Base-by-base conservation (phyloP, 163 green algal genomes). In the Botryococcus braunii region DNA sequence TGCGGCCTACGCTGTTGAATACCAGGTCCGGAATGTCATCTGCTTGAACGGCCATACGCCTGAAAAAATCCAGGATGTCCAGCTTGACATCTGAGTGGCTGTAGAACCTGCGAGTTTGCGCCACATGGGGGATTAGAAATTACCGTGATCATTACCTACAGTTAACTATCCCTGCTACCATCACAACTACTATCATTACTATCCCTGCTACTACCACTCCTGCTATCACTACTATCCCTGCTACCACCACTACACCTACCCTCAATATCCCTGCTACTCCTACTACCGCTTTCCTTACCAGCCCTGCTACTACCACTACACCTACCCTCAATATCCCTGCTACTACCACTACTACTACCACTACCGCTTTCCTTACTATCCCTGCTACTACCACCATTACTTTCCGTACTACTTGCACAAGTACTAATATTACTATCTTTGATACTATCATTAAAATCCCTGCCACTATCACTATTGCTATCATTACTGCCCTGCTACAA, bases 11-110 rank as follows among this genome's bases (percentile, higher is more conserved):
- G 47, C 66, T 81, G 7, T 77, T 80, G 71, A 96, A 95, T 3
- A 96, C 80, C 2, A 85, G 81, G 72, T 95, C 84, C 35, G 91
- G 91, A 31, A 97, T 76, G 0, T 80, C 79, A 32, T 96, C 90
- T 9, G 93, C 81, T 36, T 72, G 61, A 7, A 95, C 87, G 0
- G 92, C 88, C 60, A 95, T 86, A 35, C 80, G 81, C 80, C 92
- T 91, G 85, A 97, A 97, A 57, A 95, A 94, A 43, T 95, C 88
- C 62, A 97, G 76, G 37, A 87, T 83, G 67, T 88, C 84, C 11
- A 97, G 72, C 73, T 92, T 92, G n/a, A n/a, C n/a, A 75, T 92
- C 80, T 6, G 84, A 83, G 60, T 83, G 85, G 61, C 90, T 82
- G 63, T 93, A 93, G 69, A 93, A 91, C 47, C 80, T 89, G 72